phyloP scores from a whole-genome alignment of 164 flowering plant species.

The Nymphaea colorata region DNA sequence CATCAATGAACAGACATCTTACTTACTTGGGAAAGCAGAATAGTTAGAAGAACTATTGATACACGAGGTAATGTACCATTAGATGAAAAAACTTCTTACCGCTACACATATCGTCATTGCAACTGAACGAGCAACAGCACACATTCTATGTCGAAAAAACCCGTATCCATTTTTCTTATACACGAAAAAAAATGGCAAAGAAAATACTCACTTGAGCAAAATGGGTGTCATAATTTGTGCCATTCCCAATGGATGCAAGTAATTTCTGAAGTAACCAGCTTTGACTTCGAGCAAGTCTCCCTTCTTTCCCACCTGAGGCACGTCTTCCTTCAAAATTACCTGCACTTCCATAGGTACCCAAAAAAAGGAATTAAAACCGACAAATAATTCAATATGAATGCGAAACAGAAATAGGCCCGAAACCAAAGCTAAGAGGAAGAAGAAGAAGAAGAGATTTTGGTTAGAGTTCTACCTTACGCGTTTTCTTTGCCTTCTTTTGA shows the following conservation, averaged over 20 bases:
- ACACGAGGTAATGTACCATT: too few relatives aligned
- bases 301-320: conserved; percentile 51
- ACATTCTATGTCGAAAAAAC: too few relatives aligned
- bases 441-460: background rate
- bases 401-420: background rate
- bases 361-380: background rate
- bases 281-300: conserved; percentile 69
- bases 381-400: background rate
- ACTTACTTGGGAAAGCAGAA: too few relatives aligned
- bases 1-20: too few relatives aligned
- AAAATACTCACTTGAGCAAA: conserved; percentile 41
- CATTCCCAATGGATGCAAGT: conserved; percentile 56
- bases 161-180: background rate
- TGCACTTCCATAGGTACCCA: conserved; percentile 8
- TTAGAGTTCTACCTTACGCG: conserved; percentile 33
- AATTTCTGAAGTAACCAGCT: conserved; percentile 79
- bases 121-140: too few relatives aligned
- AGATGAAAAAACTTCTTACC: too few relatives aligned
- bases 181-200: background rate
- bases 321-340: conserved; percentile 84
- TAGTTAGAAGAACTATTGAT: too few relatives aligned
- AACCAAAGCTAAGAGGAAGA: background rate
- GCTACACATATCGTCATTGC: too few relatives aligned
- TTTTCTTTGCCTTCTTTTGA: conserved; percentile 63
- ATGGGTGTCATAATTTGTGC: conserved; percentile 69